These are phyloP conservation scores for Cryptosporidium sp. DNA, from an alignment of 169 alveolate genomes.

Conservation along the genomic window DNA sequence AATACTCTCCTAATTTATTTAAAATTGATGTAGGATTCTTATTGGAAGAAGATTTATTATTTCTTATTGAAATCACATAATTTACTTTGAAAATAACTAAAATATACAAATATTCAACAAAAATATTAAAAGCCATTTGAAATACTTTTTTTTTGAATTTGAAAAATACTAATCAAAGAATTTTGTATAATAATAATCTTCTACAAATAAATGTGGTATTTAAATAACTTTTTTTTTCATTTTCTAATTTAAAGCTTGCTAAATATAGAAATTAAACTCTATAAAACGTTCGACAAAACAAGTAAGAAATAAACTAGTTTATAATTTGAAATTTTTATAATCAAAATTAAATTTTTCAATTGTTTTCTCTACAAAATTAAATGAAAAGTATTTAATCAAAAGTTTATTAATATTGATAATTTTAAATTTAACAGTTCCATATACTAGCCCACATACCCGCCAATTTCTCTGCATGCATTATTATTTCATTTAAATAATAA, in stretches of 20 bases:
- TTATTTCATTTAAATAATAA: no score
- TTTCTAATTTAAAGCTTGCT: background rate
- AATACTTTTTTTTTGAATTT: background rate
- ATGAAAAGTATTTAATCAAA: no score
- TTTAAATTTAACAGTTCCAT: no score
- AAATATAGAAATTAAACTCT: no score
- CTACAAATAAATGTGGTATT: constrained; percentile 7
- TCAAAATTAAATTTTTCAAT: no score
- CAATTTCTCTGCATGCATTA: no score
- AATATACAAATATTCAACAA: background rate
- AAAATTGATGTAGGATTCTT: background rate
- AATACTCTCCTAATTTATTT: constrained; percentile 22
- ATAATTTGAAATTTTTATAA: no score
- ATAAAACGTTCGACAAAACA: no score
- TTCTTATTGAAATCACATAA: background rate
- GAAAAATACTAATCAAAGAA: background rate
- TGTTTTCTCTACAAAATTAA: no score
- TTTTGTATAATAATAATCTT: background rate
- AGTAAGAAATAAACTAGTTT: no score
- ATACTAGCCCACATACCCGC: no score
- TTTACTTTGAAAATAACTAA: background rate
- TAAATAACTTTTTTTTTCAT: background rate
- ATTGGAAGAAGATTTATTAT: background rate
- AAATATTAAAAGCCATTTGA: constrained; percentile 1
- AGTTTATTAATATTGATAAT: no score